Evolutionary conservation across 495 filamentous ascomycete species (phyloP), one percentile per base, ranked within the genome.

Genomic region (Aspergillus conjunctus): DNA sequence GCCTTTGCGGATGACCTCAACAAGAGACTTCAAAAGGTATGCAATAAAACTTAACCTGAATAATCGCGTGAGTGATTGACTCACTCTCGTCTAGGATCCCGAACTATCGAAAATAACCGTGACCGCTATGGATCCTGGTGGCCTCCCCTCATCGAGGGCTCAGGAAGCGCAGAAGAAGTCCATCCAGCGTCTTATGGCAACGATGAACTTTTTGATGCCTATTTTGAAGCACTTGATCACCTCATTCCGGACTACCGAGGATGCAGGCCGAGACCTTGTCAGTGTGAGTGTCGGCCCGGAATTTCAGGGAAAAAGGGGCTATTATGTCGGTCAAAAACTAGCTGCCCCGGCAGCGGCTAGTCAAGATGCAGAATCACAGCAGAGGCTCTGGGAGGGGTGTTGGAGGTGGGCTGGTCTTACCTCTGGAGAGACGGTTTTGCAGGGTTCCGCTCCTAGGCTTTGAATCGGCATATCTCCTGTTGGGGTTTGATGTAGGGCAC

Each of bases 1-100:
- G 75, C 67, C 48, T 79, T 77, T 67, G 70, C 68, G 48, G 71
- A 79, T 48, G 74, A 74, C 12, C 62, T 82, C 17, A 81, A 79
- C 44, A 61, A 68, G 10, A 57, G 71, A 37, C 66, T 83, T 14
- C 62, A 79, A 52, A 56, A 39, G 59, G 69, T 69, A 59, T 41
- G 55, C 7, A 41, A 8, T 17, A 32, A 18, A 33, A 33, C 31
- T 12, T 31, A 53, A 12, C 17, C 15, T 14, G 20, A 17, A 8
- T 30, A 14, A 3, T 5, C 9, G 3, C 9, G 20, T 3, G 4
- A 31, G 31, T 39, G 5, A 45, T 11, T 33, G 51, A 46, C 43
- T 2, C 4, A 17, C 4, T 46, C 7, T 46, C 14, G 15, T 46
- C 3, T 33, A 71, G 69, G 59, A 66, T 14, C 55, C 65, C 3